These are phyloP conservation scores for Ophiocordyceps camponoti-leonardi DNA, from an alignment of 2,329 filamentous ascomycete genomes.

Conservation along the genomic window DNA sequence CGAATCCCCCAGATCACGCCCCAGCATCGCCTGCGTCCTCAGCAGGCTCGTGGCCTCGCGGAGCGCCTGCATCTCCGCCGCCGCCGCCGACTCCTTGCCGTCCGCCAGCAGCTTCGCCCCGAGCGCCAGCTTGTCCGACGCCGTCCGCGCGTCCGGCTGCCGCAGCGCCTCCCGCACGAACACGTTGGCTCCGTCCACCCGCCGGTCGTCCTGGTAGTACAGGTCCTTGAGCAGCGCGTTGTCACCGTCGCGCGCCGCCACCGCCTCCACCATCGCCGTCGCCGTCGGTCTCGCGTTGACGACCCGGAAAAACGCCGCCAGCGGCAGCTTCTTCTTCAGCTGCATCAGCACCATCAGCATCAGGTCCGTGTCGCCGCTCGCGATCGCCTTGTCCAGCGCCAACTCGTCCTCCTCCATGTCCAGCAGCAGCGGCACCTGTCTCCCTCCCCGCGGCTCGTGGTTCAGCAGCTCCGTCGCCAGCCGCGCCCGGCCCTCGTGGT, in stretches of 20 bases:
- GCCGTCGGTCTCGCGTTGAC: conserved; percentile 77
- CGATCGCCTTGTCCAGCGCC: conserved; percentile 88
- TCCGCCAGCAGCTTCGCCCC: conserved; percentile 72
- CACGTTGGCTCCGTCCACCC: conserved; percentile 73
- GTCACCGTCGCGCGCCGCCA: conserved; percentile 50
- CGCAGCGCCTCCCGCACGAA: conserved; percentile 70
- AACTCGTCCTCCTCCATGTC: conserved; percentile 94
- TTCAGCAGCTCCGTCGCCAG: conserved; percentile 84
- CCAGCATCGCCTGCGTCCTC: conserved; percentile 72
- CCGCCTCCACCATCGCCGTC: conserved; percentile 75
- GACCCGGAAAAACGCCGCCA: conserved; percentile 81
- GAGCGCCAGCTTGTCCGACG: conserved; percentile 74
- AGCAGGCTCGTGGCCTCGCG: conserved; percentile 68
- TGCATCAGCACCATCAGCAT: conserved; percentile 79
- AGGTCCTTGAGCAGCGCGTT: conserved; percentile 81
- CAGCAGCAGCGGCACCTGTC: conserved; percentile 82
- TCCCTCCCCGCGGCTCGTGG: conserved; percentile 85
- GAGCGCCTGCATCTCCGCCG: conserved; percentile 56
- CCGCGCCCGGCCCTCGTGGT: conserved; percentile 80
- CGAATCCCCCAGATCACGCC: conserved; percentile 60
- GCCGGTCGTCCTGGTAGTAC: conserved; percentile 92
- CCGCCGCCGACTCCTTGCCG: conserved; percentile 55
- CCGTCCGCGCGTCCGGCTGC: conserved; percentile 50
- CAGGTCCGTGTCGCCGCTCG: conserved; percentile 87
- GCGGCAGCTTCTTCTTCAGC: conserved; percentile 74